Conservation (phyloP, 2,329 filamentous ascomycete species). For the Chalaropsis thielavioides region DNA sequence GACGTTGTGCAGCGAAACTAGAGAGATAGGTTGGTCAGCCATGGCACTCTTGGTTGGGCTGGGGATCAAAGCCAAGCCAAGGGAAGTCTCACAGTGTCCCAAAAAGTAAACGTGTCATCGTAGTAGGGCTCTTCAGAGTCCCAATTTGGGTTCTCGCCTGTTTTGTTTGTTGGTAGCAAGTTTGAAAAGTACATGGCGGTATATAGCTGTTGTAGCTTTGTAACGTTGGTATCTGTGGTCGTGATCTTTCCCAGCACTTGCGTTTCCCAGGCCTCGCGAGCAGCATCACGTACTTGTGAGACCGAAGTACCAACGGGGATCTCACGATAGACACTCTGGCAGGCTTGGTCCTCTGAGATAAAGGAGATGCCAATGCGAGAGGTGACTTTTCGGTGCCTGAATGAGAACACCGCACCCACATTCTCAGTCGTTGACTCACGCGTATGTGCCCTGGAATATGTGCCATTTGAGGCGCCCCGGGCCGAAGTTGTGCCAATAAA, state of each 20-base stretch:
- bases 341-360: slow-evolving; percentile 47
- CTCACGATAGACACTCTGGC: slow-evolving; percentile 41
- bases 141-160: slow-evolving; percentile 57
- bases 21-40: slow-evolving; percentile 19
- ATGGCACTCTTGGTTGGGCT: not conserved
- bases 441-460: slow-evolving; percentile 26
- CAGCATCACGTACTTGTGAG: slow-evolving; percentile 31
- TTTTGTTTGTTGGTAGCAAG: slow-evolving; percentile 53
- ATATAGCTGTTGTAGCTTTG: slow-evolving; percentile 48
- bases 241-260: slow-evolving; percentile 50
- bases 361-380: slow-evolving; percentile 55
- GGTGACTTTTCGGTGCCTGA: slow-evolving; percentile 31
- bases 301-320: slow-evolving; percentile 35
- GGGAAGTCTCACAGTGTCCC: slow-evolving; percentile 33
- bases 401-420: slow-evolving; percentile 41
- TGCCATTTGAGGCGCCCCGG: slow-evolving; percentile 24
- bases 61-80: not conserved
- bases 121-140: slow-evolving; percentile 51
- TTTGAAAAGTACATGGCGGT: slow-evolving; percentile 56
- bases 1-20: slow-evolving; percentile 49
- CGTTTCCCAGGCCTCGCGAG: slow-evolving; percentile 42
- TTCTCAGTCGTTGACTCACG: slow-evolving; percentile 20
- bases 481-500: slow-evolving; percentile 28
- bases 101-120: slow-evolving; percentile 57
- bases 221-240: slow-evolving; percentile 39